phyloP scores from a whole-genome alignment of 768 basidiomycete species.

The Pisolithus tinctorius region DNA sequence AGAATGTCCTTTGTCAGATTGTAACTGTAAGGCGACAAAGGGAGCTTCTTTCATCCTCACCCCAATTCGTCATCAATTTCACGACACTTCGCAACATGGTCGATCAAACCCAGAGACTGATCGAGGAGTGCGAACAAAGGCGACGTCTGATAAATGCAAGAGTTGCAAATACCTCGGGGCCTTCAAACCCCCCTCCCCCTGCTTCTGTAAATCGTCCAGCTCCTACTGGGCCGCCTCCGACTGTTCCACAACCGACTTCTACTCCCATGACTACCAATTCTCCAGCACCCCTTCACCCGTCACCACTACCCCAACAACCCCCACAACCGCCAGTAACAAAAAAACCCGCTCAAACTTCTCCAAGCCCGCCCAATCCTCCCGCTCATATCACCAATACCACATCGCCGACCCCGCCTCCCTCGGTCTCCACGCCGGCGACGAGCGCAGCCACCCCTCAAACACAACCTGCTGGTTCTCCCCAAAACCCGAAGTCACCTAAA shows the following conservation, averaged over 20 bases:
- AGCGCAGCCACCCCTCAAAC: slow-evolving; percentile 35
- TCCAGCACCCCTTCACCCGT: slow-evolving; percentile 23
- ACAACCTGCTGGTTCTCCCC: slow-evolving; percentile 46
- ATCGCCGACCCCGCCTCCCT: slow-evolving; percentile 40
- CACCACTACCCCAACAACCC: slow-evolving; percentile 7
- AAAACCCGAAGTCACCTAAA: slow-evolving; percentile 67
- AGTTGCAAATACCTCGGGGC: slow-evolving; percentile 4
- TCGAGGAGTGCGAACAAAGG: slow-evolving; percentile 32
- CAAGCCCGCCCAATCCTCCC: slow-evolving; percentile 18
- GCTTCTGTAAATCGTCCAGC: slow-evolving; percentile 12
- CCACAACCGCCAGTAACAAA: slow-evolving; percentile 7
- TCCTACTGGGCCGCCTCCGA: slow-evolving; percentile 13
- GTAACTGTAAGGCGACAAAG: slow-evolving; percentile 35
- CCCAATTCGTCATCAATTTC: slow-evolving; percentile 30
- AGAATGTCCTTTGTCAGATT: slow-evolving; percentile 27
- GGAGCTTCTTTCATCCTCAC: slow-evolving; percentile 16
- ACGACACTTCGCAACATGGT: slow-evolving; percentile 39
- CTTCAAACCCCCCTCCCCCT: slow-evolving; percentile 1
- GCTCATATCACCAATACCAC: slow-evolving; percentile 6
- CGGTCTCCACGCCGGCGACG: slow-evolving; percentile 45
- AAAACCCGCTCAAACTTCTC: slow-evolving; percentile 13
- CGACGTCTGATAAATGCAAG: slow-evolving; percentile 20
- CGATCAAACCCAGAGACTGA: slow-evolving; percentile 34
- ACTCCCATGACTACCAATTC: slow-evolving; percentile 21
- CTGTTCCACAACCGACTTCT: slow-evolving; percentile 14